Percentiles rank a stretch among this genome's conserved stretches.
These are phyloP conservation scores for Candida morakotiae DNA, from an alignment of 805 yeast species.

Conservation along the genomic window DNA sequence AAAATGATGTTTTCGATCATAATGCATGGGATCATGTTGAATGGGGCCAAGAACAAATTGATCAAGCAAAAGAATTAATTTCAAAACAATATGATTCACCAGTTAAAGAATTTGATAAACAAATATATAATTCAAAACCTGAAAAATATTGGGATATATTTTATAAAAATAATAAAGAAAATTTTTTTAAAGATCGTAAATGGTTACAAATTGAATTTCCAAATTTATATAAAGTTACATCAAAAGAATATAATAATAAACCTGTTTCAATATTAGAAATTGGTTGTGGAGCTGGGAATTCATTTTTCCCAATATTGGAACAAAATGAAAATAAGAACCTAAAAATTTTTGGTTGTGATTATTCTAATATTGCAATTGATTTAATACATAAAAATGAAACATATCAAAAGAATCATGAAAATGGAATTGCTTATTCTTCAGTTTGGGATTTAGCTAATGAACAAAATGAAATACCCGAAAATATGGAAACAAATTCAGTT, in stretches of 20 bases:
- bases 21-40: constrained; percentile 98
- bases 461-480: constrained; percentile 74
- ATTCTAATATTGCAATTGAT: constrained; percentile 84
- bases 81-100: constrained; percentile 74
- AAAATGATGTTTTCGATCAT: constrained; percentile 81
- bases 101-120: constrained; percentile 83
- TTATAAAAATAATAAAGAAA: constrained; percentile 84
- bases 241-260: constrained; percentile 60
- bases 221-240: constrained; percentile 68
- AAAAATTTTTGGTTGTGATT: constrained; percentile 81
- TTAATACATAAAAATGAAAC: constrained; percentile 63
- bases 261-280: constrained; percentile 77
- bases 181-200: constrained; percentile 93
- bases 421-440: constrained; percentile 63
- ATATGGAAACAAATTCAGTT: constrained; percentile 73
- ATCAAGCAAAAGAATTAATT: constrained; percentile 71
- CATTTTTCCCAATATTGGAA: constrained; percentile 82
- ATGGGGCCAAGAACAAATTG: constrained; percentile 89
- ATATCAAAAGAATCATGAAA: constrained; percentile 48
- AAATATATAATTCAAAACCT: constrained; percentile 75
- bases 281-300: constrained; percentile 98
- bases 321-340: constrained; percentile 80
- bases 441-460: constrained; percentile 94
- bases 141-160: constrained; percentile 94
- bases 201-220: constrained; percentile 98